phyloP scores from a whole-genome alignment of 1,284 basidiomycete genomes.

The Vanrija sp. region DNA sequence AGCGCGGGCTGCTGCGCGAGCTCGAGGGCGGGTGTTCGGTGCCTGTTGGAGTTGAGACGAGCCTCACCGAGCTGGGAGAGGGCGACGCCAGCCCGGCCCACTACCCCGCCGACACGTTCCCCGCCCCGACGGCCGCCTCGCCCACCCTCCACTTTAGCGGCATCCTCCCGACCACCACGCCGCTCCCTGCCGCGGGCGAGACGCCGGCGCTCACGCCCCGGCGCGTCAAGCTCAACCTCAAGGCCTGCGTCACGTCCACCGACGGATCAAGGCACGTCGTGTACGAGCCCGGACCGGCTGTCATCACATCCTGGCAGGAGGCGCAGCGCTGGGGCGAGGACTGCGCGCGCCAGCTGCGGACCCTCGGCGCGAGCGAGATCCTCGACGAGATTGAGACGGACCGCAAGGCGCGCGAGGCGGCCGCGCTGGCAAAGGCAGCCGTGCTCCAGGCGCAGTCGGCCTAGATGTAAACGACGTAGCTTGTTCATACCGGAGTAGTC shows the following conservation, averaged over 20 bases:
- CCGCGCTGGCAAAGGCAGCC: constrained; percentile 46
- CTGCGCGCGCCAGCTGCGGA: constrained; percentile 62
- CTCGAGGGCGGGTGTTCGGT: constrained; percentile 97
- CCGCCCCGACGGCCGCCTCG: constrained; percentile 17
- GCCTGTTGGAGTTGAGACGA: constrained; percentile 80
- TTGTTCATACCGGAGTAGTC: too few species aligned
- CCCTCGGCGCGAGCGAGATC: constrained; percentile 68
- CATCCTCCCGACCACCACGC: constrained; percentile 28
- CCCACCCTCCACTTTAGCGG: constrained; percentile 46
- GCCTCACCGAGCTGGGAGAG: constrained; percentile 30
- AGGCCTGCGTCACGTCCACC: constrained; percentile 74
- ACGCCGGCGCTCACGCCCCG: constrained; percentile 23
- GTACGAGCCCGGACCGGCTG: constrained; percentile 57
- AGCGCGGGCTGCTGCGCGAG: constrained; percentile 78
- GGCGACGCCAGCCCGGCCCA: constrained; percentile 1
- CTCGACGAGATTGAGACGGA: constrained; percentile 72
- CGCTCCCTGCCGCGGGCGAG: constrained; percentile 5
- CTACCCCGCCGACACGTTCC: constrained; percentile 21
- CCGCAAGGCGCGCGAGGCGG: constrained; percentile 57
- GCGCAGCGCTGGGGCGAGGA: constrained; percentile 65
- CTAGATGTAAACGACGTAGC: too few species aligned
- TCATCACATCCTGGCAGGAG: constrained; percentile 56
- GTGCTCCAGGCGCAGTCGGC: neutral
- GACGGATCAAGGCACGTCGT: constrained; percentile 68
- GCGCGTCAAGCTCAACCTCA: constrained; percentile 57